These are phyloP conservation scores for Monilinia vaccinii-corymbosi DNA, from an alignment of 2,329 filamentous ascomycete species.

Conservation along the genomic window DNA sequence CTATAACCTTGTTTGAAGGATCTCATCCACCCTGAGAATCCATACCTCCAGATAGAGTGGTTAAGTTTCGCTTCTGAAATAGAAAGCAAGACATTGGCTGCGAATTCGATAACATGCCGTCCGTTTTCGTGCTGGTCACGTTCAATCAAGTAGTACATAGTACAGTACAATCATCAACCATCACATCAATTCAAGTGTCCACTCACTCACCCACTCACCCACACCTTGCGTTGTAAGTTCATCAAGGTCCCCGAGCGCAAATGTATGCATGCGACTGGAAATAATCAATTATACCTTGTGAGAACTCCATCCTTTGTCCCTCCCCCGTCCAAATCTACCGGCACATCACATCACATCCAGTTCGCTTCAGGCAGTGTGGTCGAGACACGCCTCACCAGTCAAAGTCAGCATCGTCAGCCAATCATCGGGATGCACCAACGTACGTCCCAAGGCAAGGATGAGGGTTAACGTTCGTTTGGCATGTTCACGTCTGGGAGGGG, in stretches of 20 bases:
- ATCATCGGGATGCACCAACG: slow-evolving; percentile 25
- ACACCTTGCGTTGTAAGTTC: slow-evolving; percentile 11
- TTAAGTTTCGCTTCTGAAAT: slow-evolving; percentile 5
- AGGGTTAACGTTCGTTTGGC: slow-evolving; percentile 6
- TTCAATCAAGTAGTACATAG: too few relatives aligned
- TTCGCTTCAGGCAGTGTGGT: slow-evolving; percentile 11
- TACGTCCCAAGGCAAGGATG: slow-evolving; percentile 20
- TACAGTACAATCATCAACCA: too few relatives aligned
- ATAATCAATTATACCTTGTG: slow-evolving; percentile 6
- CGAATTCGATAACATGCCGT: slow-evolving; percentile 6
- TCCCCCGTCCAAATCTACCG: neutral
- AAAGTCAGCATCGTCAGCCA: slow-evolving; percentile 19
- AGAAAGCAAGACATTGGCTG: neutral
- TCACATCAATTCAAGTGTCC: too few relatives aligned
- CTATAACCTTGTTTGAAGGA: neutral
- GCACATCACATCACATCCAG: neutral
- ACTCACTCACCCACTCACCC: too few relatives aligned
- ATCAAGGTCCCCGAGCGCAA: slow-evolving; percentile 18
- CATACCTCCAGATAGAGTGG: neutral
- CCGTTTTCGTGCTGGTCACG: slow-evolving; percentile 1
- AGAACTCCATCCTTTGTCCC: neutral
- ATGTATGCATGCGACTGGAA: slow-evolving; percentile 16
- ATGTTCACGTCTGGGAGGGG: neutral
- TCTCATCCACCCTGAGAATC: neutral
- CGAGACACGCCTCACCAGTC: slow-evolving; percentile 24